Percentiles rank a stretch among this genome's conserved stretches.
Conservation (phyloP, 768 basidiomycete species). For the Tulasnella sp. region DNA sequence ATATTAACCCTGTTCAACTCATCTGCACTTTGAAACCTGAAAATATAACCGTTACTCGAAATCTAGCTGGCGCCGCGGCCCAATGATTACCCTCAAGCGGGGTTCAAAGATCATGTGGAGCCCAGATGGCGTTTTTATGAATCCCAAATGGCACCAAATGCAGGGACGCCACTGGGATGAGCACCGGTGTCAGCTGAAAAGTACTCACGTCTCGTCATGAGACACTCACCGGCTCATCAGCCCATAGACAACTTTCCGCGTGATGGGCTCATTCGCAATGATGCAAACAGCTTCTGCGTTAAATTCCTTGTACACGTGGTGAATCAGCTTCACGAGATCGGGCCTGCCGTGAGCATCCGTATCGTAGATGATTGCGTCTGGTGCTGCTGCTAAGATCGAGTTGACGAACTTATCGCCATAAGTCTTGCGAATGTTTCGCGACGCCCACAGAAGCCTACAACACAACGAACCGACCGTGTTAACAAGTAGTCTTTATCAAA, state of each 20-base stretch:
- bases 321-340: conserved; percentile 23
- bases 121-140: neutral
- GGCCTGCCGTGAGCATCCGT: conserved; percentile 35
- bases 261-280: conserved; percentile 31
- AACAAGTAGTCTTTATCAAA: conserved; percentile 40
- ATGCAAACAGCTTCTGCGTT: conserved; percentile 35
- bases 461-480: too few species aligned
- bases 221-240: conserved; percentile 3
- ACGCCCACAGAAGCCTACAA: conserved; percentile 56
- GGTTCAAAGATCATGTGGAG: neutral
- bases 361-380: conserved; percentile 36
- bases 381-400: conserved; percentile 51
- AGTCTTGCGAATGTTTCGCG: conserved; percentile 63
- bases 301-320: conserved; percentile 34
- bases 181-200: too few species aligned
- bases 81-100: neutral
- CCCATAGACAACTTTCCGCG: conserved; percentile 35
- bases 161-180: conserved; percentile 31
- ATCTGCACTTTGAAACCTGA: neutral
- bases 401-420: conserved; percentile 65
- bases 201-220: too few species aligned
- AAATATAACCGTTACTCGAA: neutral
- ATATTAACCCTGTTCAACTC: neutral
- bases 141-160: conserved; percentile 35
- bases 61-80: neutral